Evolutionary conservation across 1,284 basidiomycete genomes (phyloP), one percentile per base, ranked within the genome.

Genomic region (Leccinum subrobustum): DNA sequence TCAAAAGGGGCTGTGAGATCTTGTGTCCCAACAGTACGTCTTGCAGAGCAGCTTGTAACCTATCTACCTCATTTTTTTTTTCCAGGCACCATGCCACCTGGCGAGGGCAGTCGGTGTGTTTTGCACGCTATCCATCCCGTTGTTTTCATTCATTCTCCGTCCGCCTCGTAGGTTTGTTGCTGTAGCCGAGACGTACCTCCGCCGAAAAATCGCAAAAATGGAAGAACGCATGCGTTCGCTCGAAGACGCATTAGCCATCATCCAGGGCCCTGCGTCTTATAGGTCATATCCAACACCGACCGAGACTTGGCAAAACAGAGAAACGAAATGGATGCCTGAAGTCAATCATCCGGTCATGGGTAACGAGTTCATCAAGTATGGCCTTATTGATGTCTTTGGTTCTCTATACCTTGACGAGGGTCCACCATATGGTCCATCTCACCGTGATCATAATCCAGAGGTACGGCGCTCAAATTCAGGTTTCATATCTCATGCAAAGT

Each of bases 181-280:
- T n/a, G 77, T 79, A 3, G 81, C 80, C 33, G 80, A 81, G 37
- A 79, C 80, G 57, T 79, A 81, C 65, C 76, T 84, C 20, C 76
- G 75, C 20, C 71, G 70, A 51, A 80, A 81, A 67, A 71, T 80
- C 56, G 64, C 68, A 16, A 74, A 69, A 53, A 71, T 82, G 70
- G 79, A 83, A 63, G 77, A 77, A 9, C 75, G 80, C 2, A 81
- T 81, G 76, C 77, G 74, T 63, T 76, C 76, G 3, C 73, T 83
- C 16, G 82, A 84, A 65, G 81, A 81, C 59, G 82, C 80, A 14
- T 69, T 83, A n/a, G 77, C 78, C n/a, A 81, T 81, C 52, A 65
- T 78, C 18, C 73, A 79, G 50, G 65, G 68, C 37, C 67, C 63
- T 12, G 54, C 54, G 52, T 74, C 77, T 23, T 66, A 72, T 60